phyloP scores from a whole-genome alignment of 257 asterid genomes.

The Thymus quinquecostatus region DNA sequence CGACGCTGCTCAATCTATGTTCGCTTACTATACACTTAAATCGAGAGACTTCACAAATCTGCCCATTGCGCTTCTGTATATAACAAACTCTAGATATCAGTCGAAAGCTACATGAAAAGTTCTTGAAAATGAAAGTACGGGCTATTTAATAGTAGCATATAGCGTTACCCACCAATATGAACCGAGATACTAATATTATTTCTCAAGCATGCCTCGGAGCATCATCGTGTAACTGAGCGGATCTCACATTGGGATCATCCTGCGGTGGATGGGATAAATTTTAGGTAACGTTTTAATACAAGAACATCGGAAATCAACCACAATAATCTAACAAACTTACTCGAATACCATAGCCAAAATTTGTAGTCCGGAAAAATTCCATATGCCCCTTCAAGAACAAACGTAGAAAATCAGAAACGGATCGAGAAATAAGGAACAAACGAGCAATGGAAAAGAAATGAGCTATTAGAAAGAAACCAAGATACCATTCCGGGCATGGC shows the following conservation, averaged over 20 bases:
- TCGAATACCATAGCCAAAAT: conserved; percentile 77
- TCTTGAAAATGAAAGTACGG: conserved; percentile 1
- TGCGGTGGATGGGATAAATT: conserved; percentile 36
- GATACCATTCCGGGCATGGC: conserved; percentile 85
- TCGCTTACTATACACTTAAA: conserved; percentile 30
- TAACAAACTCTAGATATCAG: conserved; percentile 3
- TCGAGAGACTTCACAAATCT: conserved; percentile 14
- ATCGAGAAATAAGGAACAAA: neutral
- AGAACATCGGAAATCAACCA: conserved; percentile 3
- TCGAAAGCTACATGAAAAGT: neutral
- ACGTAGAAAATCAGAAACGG: conserved; percentile 22
- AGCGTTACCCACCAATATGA: conserved; percentile 20
- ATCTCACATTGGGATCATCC: conserved; percentile 84
- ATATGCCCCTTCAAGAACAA: conserved; percentile 77
- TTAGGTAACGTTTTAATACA: too few species aligned
- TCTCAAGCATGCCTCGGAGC: conserved; percentile 75
- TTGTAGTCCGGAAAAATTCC: conserved; percentile 85
- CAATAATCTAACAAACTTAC: conserved; percentile 52
- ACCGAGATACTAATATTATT: conserved; percentile 12
- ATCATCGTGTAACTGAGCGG: conserved; percentile 84
- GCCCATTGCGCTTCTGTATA: conserved; percentile 32
- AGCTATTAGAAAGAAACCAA: conserved; percentile 15
- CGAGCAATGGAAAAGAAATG: neutral
- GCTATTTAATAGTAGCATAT: neutral
- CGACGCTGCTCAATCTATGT: conserved; percentile 20